Percentiles rank a stretch among this genome's conserved stretches.
Evolutionary conservation across 2,329 filamentous ascomycete species (phyloP).

Genomic region (Venturia effusa): DNA sequence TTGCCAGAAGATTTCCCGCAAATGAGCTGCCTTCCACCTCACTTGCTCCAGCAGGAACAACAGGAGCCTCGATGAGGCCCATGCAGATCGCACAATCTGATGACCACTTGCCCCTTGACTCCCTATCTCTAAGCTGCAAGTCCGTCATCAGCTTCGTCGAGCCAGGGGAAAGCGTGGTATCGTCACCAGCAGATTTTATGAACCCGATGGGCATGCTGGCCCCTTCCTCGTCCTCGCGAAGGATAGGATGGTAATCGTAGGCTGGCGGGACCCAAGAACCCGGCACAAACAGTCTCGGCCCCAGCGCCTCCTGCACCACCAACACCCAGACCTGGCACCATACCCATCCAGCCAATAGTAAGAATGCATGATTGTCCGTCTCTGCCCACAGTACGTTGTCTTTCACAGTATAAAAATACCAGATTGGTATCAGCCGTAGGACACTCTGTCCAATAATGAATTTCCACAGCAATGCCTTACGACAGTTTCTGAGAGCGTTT

Average conservation of each 20-base stretch:
- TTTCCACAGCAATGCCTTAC: conserved; percentile 80
- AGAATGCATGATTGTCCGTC: conserved; percentile 55
- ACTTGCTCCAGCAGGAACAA: conserved; percentile 49
- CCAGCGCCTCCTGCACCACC: conserved; percentile 72
- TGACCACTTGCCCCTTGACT: conserved; percentile 40
- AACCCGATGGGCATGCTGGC: conserved; percentile 65
- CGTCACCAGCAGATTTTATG: conserved; percentile 23
- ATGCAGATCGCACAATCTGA: conserved; percentile 96
- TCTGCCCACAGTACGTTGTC: conserved; percentile 74
- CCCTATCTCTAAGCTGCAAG: neutral
- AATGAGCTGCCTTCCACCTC: conserved; percentile 35
- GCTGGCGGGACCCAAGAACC: conserved; percentile 56
- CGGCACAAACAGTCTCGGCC: conserved; percentile 76
- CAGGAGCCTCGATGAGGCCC: conserved; percentile 79
- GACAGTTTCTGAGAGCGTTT: conserved; percentile 83
- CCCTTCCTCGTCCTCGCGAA: conserved; percentile 76
- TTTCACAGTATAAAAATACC: conserved; percentile 71
- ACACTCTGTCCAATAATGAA: conserved; percentile 78
- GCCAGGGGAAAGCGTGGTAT: conserved; percentile 15
- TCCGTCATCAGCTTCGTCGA: neutral
- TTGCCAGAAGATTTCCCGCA: conserved; percentile 57
- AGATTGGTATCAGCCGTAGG: conserved; percentile 66
- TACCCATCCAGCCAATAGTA: conserved; percentile 61
- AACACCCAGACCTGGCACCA: conserved; percentile 77
- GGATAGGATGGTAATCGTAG: conserved; percentile 90